Base-by-base conservation (phyloP, 179 eudicot species). In the Silene vulgaris region DNA sequence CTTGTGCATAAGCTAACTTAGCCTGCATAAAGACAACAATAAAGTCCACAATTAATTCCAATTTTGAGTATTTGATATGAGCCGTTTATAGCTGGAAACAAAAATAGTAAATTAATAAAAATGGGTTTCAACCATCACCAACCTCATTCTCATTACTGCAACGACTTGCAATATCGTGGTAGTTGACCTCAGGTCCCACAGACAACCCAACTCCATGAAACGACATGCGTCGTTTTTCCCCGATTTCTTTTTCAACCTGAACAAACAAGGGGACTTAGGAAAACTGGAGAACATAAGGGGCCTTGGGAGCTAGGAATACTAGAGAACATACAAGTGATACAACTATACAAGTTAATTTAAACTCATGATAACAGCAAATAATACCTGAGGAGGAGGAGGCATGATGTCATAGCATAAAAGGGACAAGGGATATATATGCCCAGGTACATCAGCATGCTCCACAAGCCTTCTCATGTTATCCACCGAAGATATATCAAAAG, bases 191-290 rank as follows among this genome's bases (percentile, higher is more conserved):
- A 0, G 93, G 91, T 68, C 80, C 96, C 71, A 84, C 88, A 37
- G 97, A 95, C 75, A 95, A 40, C 71, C 99, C 97, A 82, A 86
- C 75, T 45, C 99, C 99, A 72, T 89, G 97, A 74, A 80, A 95
- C 72, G 89, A 78, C 54, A 95, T 88, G 70, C 87, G 73, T 78
- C 99, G 83, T 87, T 82, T 89, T 90, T 95, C 99, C 45, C 99
- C 99, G 77, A 95, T 90, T 79, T 92, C 97, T 83, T 89, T 95
- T 83, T 92, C 96, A 79, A 95, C 99, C 99, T 92, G 80, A 65
- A 64, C 50, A 69, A 16, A 77, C 62, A 56, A 78, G 67, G 57
- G 56, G 69, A 13, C 43, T 37, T 48, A 65, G n/a, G 66, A 32
- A 21, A 30, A 57, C 20, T 71, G 60, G 50, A 14, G 65, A 65